Conservation (phyloP, 495 filamentous ascomycete genomes). For the Neurospora hispaniola region DNA sequence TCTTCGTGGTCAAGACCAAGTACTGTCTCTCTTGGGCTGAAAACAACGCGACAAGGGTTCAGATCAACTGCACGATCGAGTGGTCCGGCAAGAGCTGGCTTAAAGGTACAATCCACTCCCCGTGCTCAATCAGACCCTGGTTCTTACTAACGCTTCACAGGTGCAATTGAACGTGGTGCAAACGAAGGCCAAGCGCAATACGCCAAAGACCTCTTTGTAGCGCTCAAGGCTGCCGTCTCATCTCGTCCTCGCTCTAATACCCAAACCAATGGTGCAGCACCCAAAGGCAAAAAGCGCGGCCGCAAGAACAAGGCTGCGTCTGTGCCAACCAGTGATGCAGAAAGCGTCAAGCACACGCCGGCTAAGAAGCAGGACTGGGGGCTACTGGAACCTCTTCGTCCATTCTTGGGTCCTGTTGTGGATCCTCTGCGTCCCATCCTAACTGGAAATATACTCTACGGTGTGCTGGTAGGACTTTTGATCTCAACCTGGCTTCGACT, state of each 20-base stretch:
- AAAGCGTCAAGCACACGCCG: constrained; percentile 30
- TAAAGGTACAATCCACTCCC: constrained; percentile 52
- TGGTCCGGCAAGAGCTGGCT: constrained; percentile 98
- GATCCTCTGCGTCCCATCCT: constrained; percentile 62
- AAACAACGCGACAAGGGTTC: constrained; percentile 68
- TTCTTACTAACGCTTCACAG: constrained; percentile 26
- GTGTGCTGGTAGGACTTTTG: constrained; percentile 46
- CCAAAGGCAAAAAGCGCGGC: constrained; percentile 41
- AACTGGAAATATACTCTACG: constrained; percentile 56
- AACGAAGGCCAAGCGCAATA: constrained; percentile 81
- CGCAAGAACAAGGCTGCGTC: constrained; percentile 45
- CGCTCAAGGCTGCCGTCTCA: constrained; percentile 62
- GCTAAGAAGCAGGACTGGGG: constrained; percentile 54
- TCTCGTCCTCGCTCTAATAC: constrained; percentile 44
- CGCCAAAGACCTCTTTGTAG: constrained; percentile 61
- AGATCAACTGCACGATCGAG: constrained; percentile 81
- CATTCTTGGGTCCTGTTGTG: constrained; percentile 56
- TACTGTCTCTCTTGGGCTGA: constrained; percentile 91
- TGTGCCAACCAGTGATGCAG: constrained; percentile 31
- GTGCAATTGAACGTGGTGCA: constrained; percentile 90
- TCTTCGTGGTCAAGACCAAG: constrained; percentile 83
- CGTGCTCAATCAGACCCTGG: neutral
- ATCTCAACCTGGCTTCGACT: constrained; percentile 48
- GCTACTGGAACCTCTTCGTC: constrained; percentile 63
- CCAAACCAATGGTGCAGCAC: constrained; percentile 23